Percentiles rank a stretch among this genome's conserved stretches.
Evolutionary conservation across 1,284 basidiomycete species (phyloP).

Genomic region (Neonothopanus nambi): DNA sequence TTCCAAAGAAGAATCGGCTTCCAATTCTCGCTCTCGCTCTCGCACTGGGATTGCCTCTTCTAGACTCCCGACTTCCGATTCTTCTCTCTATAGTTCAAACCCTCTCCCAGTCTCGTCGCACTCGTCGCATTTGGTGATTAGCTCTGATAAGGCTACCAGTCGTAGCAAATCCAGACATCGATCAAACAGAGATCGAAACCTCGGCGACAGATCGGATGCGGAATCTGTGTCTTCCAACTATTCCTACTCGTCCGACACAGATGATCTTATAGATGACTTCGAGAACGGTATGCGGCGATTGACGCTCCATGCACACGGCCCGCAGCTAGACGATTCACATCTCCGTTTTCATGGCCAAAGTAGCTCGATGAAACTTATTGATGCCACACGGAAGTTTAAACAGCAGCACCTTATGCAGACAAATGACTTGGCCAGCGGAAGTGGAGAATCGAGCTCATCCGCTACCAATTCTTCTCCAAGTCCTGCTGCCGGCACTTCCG

Average conservation of each 20-base stretch:
- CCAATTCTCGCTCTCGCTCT: background rate
- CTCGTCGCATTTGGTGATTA: too few relatives aligned
- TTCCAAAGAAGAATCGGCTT: background rate
- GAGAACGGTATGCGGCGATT: slow-evolving; percentile 38
- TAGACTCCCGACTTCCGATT: too few relatives aligned
- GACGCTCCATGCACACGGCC: slow-evolving; percentile 37
- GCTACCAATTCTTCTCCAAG: background rate
- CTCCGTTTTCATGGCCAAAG: slow-evolving; percentile 64
- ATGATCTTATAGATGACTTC: slow-evolving; percentile 26
- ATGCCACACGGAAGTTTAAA: slow-evolving; percentile 51
- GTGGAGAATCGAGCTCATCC: background rate
- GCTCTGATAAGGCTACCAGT: too few relatives aligned
- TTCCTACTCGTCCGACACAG: slow-evolving; percentile 39
- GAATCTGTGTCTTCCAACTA: background rate
- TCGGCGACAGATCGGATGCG: too few relatives aligned
- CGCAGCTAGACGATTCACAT: slow-evolving; percentile 33
- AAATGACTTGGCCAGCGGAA: slow-evolving; percentile 12
- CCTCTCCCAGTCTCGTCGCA: too few relatives aligned
- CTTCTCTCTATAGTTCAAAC: background rate
- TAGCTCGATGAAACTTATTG: slow-evolving; percentile 55
- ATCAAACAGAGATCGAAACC: too few relatives aligned
- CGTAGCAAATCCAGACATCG: too few relatives aligned
- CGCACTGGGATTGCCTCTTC: background rate
- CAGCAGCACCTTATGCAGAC: slow-evolving; percentile 46
- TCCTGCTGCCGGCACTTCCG: background rate